Percentiles rank a stretch among this genome's conserved stretches.
phyloP scores from a whole-genome alignment of 2,329 filamentous ascomycete species.

The Colletotrichum magnum region DNA sequence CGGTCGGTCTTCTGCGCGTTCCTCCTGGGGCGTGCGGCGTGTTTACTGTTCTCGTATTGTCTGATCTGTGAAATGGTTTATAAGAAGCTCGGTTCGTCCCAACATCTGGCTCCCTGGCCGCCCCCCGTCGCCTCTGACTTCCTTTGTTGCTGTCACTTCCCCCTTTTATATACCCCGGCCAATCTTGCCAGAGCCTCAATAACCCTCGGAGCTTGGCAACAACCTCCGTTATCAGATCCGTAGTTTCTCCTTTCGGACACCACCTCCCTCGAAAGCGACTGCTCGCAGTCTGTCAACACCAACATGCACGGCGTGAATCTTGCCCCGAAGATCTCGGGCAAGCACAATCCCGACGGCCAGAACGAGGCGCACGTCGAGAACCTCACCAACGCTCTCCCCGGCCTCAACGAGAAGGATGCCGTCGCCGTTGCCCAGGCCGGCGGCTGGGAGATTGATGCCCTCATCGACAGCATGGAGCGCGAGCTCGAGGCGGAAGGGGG shows the following conservation, averaged over 20 bases:
- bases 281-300: background rate
- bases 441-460: constrained; percentile 53
- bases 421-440: constrained; percentile 53
- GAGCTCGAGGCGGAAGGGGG: constrained; percentile 54
- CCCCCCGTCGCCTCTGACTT: background rate
- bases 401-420: constrained; percentile 47
- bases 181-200: constrained; percentile 31
- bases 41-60: background rate
- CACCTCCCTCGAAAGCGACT: background rate
- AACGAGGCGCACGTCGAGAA: constrained; percentile 38
- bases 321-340: constrained; percentile 35
- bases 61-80: constrained; percentile 16
- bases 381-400: constrained; percentile 24
- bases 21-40: background rate
- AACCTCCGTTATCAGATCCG: constrained; percentile 2
- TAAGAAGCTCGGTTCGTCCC: constrained; percentile 33
- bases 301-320: constrained; percentile 37
- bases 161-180: constrained; percentile 7
- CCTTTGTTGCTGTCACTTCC: constrained; percentile 25
- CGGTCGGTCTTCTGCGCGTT: background rate
- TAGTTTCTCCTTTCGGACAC: background rate
- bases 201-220: constrained; percentile 22
- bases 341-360: constrained; percentile 34
- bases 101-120: background rate
- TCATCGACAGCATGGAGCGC: constrained; percentile 58